Evolutionary conservation across 148 eudicot genomes (phyloP).

Genomic region (Rhododendron williamsianum): DNA sequence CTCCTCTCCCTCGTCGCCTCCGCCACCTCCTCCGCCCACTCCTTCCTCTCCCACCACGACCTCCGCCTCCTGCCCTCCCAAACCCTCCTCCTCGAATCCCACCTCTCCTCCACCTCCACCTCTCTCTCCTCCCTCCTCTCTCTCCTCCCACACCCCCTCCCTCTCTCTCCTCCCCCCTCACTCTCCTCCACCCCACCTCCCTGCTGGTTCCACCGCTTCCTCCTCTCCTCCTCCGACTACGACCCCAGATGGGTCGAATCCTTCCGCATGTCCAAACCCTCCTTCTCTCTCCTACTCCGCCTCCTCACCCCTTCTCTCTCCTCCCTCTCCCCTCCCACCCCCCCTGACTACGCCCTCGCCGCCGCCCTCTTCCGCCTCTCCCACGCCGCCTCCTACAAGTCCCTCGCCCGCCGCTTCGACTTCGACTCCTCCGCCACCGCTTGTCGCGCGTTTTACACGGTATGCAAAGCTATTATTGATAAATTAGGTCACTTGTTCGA

Average conservation of each 20-base stretch:
- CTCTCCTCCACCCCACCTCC: slow-evolving; percentile 8
- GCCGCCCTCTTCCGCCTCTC: slow-evolving; percentile 61
- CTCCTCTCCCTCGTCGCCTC: slow-evolving; percentile 39
- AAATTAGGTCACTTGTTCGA: slow-evolving; percentile 45
- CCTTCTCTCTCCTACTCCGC: slow-evolving; percentile 48
- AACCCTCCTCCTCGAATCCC: slow-evolving; percentile 53
- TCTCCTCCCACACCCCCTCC: slow-evolving; percentile 22
- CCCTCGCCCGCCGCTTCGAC: slow-evolving; percentile 46
- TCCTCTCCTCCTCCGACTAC: slow-evolving; percentile 27
- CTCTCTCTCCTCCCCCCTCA: background rate
- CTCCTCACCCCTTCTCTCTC: slow-evolving; percentile 38
- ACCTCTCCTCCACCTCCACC: slow-evolving; percentile 38
- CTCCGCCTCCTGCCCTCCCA: slow-evolving; percentile 65
- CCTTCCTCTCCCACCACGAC: slow-evolving; percentile 56
- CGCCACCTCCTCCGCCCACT: slow-evolving; percentile 47
- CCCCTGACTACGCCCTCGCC: slow-evolving; percentile 52
- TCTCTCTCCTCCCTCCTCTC: slow-evolving; percentile 34
- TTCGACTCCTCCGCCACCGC: slow-evolving; percentile 35
- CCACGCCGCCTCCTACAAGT: slow-evolving; percentile 44
- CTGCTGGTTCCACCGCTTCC: slow-evolving; percentile 65
- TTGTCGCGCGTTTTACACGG: slow-evolving; percentile 56
- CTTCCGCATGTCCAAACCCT: slow-evolving; percentile 66
- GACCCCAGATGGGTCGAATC: slow-evolving; percentile 48
- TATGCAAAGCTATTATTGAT: slow-evolving; percentile 59
- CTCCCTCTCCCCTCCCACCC: slow-evolving; percentile 35